phyloP scores from a whole-genome alignment of 2,329 filamentous ascomycete species.

The Venturia pyrina region DNA sequence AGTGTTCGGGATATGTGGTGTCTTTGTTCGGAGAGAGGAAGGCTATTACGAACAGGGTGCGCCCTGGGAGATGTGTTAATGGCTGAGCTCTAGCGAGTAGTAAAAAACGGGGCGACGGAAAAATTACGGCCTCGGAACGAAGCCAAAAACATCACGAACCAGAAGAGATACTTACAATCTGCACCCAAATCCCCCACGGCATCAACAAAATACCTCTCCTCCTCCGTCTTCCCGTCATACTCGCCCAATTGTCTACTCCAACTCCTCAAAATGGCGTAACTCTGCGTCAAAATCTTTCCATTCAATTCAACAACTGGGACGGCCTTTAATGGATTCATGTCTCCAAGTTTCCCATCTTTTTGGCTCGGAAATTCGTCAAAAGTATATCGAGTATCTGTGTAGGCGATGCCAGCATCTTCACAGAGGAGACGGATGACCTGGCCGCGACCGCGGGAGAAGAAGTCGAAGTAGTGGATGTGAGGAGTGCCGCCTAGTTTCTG shows the following conservation, averaged over 20 bases:
- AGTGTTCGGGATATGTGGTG: constrained; percentile 20
- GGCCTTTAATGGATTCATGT: constrained; percentile 20
- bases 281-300: constrained; percentile 23
- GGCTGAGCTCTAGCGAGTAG: too few species aligned
- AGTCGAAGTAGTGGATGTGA: constrained; percentile 24
- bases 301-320: constrained; percentile 21
- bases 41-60: constrained; percentile 21
- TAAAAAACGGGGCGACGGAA: too few species aligned
- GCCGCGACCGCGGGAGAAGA: constrained; percentile 22
- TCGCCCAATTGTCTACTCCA: constrained; percentile 19
- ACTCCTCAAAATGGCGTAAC: constrained; percentile 23
- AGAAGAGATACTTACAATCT: constrained; percentile 16
- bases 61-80: constrained; percentile 16
- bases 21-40: constrained; percentile 21
- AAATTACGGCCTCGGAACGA: too few species aligned
- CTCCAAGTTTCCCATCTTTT: constrained; percentile 18
- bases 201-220: constrained; percentile 25
- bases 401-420: constrained; percentile 23
- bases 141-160: background rate
- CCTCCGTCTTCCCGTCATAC: constrained; percentile 23
- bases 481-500: constrained; percentile 25
- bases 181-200: constrained; percentile 23
- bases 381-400: constrained; percentile 22
- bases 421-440: constrained; percentile 22
- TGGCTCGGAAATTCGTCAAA: constrained; percentile 22